These are phyloP conservation scores for Camptophora hylomeconis DNA, from an alignment of 2,329 filamentous ascomycete genomes.

Conservation along the genomic window DNA sequence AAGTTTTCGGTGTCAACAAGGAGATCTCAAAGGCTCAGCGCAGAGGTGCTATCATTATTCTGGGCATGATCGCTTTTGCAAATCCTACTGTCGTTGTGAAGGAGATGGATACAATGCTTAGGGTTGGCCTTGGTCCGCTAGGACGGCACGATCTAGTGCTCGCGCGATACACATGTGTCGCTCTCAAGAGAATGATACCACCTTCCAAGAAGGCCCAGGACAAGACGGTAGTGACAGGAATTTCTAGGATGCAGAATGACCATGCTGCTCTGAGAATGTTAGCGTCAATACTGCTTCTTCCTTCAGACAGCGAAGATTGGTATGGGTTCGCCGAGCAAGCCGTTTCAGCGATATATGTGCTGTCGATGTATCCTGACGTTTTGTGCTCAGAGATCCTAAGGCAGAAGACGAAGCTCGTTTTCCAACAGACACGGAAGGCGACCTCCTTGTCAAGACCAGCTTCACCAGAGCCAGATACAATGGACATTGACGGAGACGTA, in stretches of 20 bases:
- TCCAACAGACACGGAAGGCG: constrained; percentile 38
- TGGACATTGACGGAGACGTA: constrained; percentile 19
- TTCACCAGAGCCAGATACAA: constrained; percentile 19
- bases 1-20: constrained; percentile 87
- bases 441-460: constrained; percentile 24
- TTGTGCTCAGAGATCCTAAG: constrained; percentile 84
- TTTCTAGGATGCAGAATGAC: constrained; percentile 76
- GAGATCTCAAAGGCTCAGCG: constrained; percentile 88
- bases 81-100: constrained; percentile 85
- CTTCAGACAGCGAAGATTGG: constrained; percentile 88
- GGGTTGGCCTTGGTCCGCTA: constrained; percentile 70
- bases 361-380: constrained; percentile 87
- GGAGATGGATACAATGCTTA: constrained; percentile 88
- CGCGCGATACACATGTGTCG: constrained; percentile 91
- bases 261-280: constrained; percentile 74
- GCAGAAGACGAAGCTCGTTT: constrained; percentile 75
- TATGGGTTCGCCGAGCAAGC: constrained; percentile 90
- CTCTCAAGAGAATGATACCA: constrained; percentile 79
- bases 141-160: constrained; percentile 75
- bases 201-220: constrained; percentile 68
- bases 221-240: constrained; percentile 35
- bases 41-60: constrained; percentile 83
- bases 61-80: constrained; percentile 91
- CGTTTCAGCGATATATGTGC: constrained; percentile 83
- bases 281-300: constrained; percentile 71